Evolutionary conservation across 768 basidiomycete species (phyloP).

Genomic region (Russula vinacea): DNA sequence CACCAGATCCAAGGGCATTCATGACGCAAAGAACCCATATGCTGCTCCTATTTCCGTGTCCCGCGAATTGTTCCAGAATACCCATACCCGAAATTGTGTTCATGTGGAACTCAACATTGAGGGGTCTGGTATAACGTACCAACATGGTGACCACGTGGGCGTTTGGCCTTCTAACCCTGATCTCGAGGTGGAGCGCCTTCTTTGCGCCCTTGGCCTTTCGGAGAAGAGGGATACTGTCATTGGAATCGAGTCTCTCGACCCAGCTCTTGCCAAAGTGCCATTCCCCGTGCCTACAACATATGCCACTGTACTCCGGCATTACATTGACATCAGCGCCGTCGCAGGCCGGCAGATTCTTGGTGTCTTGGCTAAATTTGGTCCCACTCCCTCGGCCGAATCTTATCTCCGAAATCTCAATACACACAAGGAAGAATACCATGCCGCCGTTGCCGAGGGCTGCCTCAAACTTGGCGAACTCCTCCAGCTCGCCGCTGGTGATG

Average conservation of each 20-base stretch:
- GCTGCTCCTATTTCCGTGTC: slow-evolving; percentile 75
- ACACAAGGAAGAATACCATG: slow-evolving; percentile 83
- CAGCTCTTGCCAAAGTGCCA: slow-evolving; percentile 95
- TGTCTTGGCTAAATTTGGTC: slow-evolving; percentile 82
- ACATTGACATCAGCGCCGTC: slow-evolving; percentile 93
- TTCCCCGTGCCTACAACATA: slow-evolving; percentile 98
- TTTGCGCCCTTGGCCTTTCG: slow-evolving; percentile 79
- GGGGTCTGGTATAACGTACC: slow-evolving; percentile 96
- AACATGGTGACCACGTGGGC: slow-evolving; percentile 97
- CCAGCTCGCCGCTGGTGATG: slow-evolving; percentile 83
- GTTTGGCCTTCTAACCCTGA: slow-evolving; percentile 97
- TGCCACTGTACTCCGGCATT: slow-evolving; percentile 88
- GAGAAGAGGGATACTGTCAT: slow-evolving; percentile 81
- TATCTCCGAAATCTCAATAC: slow-evolving; percentile 73
- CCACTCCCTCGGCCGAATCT: slow-evolving; percentile 70
- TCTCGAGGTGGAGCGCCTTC: slow-evolving; percentile 82
- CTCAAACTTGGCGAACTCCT: slow-evolving; percentile 92
- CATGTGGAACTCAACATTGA: slow-evolving; percentile 93
- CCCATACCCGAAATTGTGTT: slow-evolving; percentile 82
- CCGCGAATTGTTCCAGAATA: slow-evolving; percentile 79
- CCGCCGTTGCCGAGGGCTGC: slow-evolving; percentile 73
- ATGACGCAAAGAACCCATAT: slow-evolving; percentile 97
- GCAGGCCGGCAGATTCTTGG: slow-evolving; percentile 93
- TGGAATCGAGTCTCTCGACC: slow-evolving; percentile 94
- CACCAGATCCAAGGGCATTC: slow-evolving; percentile 90